These are phyloP conservation scores for Phytophthora tentaculata DNA, from an alignment of 352 stramenopile genomes.

Conservation along the genomic window DNA sequence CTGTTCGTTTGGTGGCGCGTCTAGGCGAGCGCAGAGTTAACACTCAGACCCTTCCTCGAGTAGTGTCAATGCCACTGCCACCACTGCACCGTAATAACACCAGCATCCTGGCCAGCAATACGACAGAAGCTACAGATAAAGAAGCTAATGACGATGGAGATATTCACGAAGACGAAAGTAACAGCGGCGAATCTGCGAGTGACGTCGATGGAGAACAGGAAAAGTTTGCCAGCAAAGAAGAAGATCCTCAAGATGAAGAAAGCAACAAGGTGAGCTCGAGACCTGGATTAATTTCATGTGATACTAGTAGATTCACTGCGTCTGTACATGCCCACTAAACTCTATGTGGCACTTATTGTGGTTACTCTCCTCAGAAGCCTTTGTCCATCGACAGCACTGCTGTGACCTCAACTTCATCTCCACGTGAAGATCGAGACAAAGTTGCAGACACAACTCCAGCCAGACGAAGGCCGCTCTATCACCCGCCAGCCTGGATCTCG, in stretches of 20 bases:
- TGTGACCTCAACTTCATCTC: not conserved
- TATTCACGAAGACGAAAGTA: conserved; percentile 6
- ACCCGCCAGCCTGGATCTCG: conserved; percentile 71
- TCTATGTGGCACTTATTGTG: conserved; percentile 29
- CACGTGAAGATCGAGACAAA: not conserved
- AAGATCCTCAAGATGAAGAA: conserved; percentile 16
- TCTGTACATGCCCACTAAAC: conserved; percentile 30
- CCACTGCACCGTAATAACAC: conserved; percentile 5
- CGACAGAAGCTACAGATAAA: not conserved
- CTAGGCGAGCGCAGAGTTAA: conserved; percentile 41
- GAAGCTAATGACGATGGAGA: too few relatives aligned
- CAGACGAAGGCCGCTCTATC: conserved; percentile 36
- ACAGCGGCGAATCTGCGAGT: not conserved
- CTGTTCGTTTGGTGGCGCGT: conserved; percentile 43
- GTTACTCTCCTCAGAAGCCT: conserved; percentile 16
- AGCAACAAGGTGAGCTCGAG: conserved; percentile 13
- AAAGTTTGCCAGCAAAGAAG: conserved; percentile 8
- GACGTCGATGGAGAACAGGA: conserved; percentile 21
- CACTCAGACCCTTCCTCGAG: conserved; percentile 13
- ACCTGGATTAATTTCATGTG: conserved; percentile 1
- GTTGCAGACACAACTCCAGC: conserved; percentile 1
- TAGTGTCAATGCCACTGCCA: conserved; percentile 25
- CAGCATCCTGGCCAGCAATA: not conserved
- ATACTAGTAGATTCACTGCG: conserved; percentile 18
- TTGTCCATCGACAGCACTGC: conserved; percentile 4